Evolutionary conservation across 108 stramenopile genomes (phyloP).

Genomic region (Cyclotella atomus): DNA sequence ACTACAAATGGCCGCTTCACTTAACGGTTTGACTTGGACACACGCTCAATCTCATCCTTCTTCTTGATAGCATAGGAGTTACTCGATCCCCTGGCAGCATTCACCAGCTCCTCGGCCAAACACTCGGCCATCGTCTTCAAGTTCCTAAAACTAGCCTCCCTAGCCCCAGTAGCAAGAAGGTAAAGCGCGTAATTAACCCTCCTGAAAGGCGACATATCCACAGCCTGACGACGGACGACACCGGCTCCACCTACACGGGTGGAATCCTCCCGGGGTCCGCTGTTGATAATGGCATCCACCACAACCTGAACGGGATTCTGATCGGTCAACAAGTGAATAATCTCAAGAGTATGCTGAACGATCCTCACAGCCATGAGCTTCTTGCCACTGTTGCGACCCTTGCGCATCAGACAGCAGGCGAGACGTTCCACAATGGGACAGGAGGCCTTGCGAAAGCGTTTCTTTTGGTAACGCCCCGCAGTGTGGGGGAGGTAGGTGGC

Average conservation of each 20-base stretch:
- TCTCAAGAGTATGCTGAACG: slow-evolving; percentile 99
- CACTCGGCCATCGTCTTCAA: slow-evolving; percentile 99
- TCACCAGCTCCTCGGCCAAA: slow-evolving; percentile 99
- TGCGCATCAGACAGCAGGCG: slow-evolving; percentile 97
- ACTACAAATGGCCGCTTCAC: not conserved
- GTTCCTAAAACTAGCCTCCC: slow-evolving; percentile 99
- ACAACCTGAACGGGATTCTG: slow-evolving; percentile 99
- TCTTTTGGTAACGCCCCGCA: slow-evolving; percentile 99
- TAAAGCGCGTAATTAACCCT: slow-evolving; percentile 99
- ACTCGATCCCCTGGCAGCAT: slow-evolving; percentile 98
- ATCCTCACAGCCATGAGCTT: slow-evolving; percentile 99
- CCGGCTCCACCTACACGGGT: slow-evolving; percentile 99
- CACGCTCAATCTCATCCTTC: slow-evolving; percentile 99
- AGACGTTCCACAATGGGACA: slow-evolving; percentile 99
- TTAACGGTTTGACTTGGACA: slow-evolving; percentile 99
- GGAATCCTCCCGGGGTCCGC: slow-evolving; percentile 99
- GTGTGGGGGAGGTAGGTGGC: slow-evolving; percentile 99
- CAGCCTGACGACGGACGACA: slow-evolving; percentile 99
- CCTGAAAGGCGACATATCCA: slow-evolving; percentile 99
- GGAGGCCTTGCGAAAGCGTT: slow-evolving; percentile 99
- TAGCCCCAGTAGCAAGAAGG: slow-evolving; percentile 96
- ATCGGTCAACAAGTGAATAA: slow-evolving; percentile 99
- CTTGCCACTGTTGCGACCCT: slow-evolving; percentile 99
- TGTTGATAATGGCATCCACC: slow-evolving; percentile 99
- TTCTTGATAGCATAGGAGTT: slow-evolving; percentile 99